Conservation (phyloP, 2,329 filamentous ascomycete species). For the Venturia asperata region DNA sequence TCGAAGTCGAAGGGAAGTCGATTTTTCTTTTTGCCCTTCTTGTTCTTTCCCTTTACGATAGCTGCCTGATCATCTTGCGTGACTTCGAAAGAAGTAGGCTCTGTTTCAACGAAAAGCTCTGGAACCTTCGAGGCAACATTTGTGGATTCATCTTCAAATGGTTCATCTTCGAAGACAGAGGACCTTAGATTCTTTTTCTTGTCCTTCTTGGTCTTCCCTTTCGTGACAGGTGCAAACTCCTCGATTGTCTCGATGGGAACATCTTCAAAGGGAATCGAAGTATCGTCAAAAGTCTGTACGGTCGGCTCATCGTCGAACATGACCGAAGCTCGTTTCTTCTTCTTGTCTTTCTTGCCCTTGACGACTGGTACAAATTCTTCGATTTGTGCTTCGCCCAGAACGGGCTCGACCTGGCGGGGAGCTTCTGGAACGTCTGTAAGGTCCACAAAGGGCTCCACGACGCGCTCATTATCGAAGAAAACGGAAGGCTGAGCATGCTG, state of each 20-base stretch:
- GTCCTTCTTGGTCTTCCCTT: slow-evolving; percentile 6
- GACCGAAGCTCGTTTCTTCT: slow-evolving; percentile 1
- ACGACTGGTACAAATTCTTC: neutral
- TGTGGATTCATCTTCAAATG: neutral
- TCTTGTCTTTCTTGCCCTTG: neutral
- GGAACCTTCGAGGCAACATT: neutral
- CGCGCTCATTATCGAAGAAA: slow-evolving; percentile 3
- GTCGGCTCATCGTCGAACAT: neutral
- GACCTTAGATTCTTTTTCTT: neutral
- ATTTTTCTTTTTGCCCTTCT: slow-evolving; percentile 10
- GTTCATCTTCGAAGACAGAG: neutral
- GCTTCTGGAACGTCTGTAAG: neutral
- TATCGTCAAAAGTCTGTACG: neutral
- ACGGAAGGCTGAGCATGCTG: neutral
- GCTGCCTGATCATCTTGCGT: neutral
- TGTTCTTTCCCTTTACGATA: neutral
- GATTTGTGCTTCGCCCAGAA: neutral
- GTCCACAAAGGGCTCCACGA: neutral
- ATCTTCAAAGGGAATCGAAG: neutral
- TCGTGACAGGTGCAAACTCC: neutral
- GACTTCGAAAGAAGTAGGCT: neutral
- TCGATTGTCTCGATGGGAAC: neutral
- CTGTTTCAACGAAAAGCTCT: neutral
- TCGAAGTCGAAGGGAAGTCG: neutral
- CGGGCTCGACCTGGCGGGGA: neutral